A percentile compares a stretch with the other conserved stretches of the same genome.
Conservation (phyloP, 177 flowering plant species). For the Vitis hybrid region DNA sequence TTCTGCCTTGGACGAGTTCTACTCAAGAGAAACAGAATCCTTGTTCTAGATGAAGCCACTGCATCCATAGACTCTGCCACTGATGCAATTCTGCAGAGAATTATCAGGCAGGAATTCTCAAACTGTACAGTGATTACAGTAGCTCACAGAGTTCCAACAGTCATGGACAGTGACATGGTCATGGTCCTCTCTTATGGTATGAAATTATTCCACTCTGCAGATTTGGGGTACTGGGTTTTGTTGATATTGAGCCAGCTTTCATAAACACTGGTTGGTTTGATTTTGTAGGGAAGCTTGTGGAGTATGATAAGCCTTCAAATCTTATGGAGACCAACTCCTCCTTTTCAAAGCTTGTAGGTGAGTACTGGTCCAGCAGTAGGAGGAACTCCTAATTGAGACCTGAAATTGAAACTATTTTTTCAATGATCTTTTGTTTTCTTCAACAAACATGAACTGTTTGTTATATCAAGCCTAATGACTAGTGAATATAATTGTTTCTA, state of each 20-base stretch:
- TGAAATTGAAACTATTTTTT: conserved; percentile 11
- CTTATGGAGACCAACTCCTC: conserved; percentile 50
- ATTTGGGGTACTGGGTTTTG: too few species aligned
- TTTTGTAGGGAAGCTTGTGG: conserved; percentile 50
- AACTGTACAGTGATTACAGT: conserved; percentile 38
- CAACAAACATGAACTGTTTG: too few species aligned
- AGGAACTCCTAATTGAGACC: conserved; percentile 20
- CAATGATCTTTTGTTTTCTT: too few species aligned
- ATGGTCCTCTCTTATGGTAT: conserved; percentile 5
- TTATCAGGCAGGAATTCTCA: conserved; percentile 30
- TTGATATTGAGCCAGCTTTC: too few species aligned
- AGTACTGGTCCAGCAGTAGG: conserved; percentile 64
- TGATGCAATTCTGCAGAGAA: conserved; percentile 29
- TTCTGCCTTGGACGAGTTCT: conserved; percentile 53
- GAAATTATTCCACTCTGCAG: too few species aligned
- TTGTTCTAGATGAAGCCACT: conserved; percentile 65
- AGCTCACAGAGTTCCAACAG: conserved; percentile 41
- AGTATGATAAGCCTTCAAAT: conserved; percentile 60
- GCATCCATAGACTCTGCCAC: conserved; percentile 51
- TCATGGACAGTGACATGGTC: conserved; percentile 13
- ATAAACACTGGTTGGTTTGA: too few species aligned
- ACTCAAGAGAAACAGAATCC: conserved; percentile 38
- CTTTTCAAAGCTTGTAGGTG: conserved; percentile 64
- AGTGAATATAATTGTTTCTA: too few species aligned
- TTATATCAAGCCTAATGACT: too few species aligned